Base-by-base conservation (phyloP, 1,284 basidiomycete genomes). In the Rhodotorula sp. region DNA sequence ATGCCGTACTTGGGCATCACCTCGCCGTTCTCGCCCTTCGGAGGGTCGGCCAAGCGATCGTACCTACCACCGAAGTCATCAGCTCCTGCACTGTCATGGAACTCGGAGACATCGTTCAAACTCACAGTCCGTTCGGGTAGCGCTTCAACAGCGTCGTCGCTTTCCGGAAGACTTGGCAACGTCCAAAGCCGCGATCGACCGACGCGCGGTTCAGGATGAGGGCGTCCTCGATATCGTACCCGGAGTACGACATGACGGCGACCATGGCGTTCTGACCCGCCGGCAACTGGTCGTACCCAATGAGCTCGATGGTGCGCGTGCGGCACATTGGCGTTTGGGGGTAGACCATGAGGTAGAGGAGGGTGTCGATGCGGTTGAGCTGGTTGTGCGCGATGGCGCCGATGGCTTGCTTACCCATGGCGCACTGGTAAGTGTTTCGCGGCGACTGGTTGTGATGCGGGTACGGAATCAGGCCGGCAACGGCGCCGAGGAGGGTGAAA, bases 391-490 rank as follows among this genome's bases (percentile, higher is more conserved):
- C 95, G 76, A 99, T 99, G 4, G 94, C 95, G n/a, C 96, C 96
- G 73, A 99, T 98, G 0, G 96, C 96, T 84, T 99, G 96, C 84
- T 99, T 99, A 73, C 96, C 96, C 96, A 99, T 99, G 64, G 96
- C 96, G 80, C 96, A 99, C 84, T 99, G 95, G 80, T 99, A 99
- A 3, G 96, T 99, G 79, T 99, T 98, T 67, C 96, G 89, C 7
- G 97, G 96, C 4, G 95, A 98, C 80, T 99, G 97, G 79, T 99
- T 99, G 82, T 99, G 96, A 80, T 99, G 96, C 1, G 97, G 96
- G 79, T 99, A 99, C 15, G 96, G 96, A 79, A 99, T 99, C 29
- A 99, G 86, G 51, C 97, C 96, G 10, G 96, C 96, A 55, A 98
- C 95, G 26, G 95, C 96, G 14, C 96, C 96, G 24, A 99, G 87